These are phyloP conservation scores for Geotrichum restrictum DNA, from an alignment of 1,139 yeast species.

Conservation along the genomic window DNA sequence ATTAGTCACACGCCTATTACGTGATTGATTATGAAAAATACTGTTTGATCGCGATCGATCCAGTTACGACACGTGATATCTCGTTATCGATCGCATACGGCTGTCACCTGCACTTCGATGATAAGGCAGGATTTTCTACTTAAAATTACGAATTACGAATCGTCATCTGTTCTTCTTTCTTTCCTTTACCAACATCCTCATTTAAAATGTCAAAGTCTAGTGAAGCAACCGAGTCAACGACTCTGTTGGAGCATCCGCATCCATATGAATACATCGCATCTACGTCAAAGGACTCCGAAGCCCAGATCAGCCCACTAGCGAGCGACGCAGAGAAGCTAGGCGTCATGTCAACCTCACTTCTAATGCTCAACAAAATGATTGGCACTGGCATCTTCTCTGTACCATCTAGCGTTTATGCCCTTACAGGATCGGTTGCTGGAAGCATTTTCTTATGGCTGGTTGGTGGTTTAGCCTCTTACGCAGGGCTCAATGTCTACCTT, in stretches of 20 bases:
- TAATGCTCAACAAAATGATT: constrained; percentile 73
- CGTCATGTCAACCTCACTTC: constrained; percentile 55
- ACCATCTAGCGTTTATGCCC: constrained; percentile 66
- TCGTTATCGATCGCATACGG: too few relatives aligned
- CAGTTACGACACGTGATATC: too few relatives aligned
- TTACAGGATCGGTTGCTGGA: constrained; percentile 74
- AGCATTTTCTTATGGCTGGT: constrained; percentile 71
- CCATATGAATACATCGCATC: neutral
- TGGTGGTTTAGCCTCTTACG: constrained; percentile 63
- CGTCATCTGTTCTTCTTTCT: neutral
- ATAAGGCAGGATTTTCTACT: too few relatives aligned
- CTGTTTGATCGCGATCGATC: too few relatives aligned
- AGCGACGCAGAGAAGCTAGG: constrained; percentile 40
- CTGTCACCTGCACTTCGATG: too few relatives aligned
- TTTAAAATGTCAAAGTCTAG: neutral
- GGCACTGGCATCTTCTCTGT: constrained; percentile 89
- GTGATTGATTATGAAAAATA: too few relatives aligned
- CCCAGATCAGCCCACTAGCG: constrained; percentile 3
- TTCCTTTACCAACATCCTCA: neutral
- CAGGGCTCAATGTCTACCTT: constrained; percentile 47
- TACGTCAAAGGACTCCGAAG: neutral
- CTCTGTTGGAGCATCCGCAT: constrained; percentile 1
- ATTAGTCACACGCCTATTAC: too few relatives aligned
- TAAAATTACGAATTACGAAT: too few relatives aligned
- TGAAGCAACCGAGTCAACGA: neutral